Percentiles rank a stretch among this genome's conserved stretches.
Conservation (phyloP, 768 basidiomycete genomes). For the Sarcodon aspratus region DNA sequence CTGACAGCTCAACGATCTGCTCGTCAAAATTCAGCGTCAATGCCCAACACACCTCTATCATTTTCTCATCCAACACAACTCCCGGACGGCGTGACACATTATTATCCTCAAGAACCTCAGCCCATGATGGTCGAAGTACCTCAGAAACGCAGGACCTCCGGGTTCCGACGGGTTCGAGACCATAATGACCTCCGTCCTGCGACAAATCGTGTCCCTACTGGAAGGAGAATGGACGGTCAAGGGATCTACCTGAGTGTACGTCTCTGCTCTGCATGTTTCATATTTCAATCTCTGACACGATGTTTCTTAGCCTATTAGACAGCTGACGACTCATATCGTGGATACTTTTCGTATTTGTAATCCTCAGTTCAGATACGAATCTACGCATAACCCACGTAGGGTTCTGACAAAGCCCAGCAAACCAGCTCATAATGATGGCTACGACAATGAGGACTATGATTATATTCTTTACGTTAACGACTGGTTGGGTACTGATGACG, state of each 20-base stretch:
- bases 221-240: slow-evolving; percentile 67
- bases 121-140: slow-evolving; percentile 61
- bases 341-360: slow-evolving; percentile 95
- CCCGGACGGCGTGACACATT: slow-evolving; percentile 30
- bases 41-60: slow-evolving; percentile 63
- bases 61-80: slow-evolving; percentile 43
- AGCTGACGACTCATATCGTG: slow-evolving; percentile 76
- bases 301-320: slow-evolving; percentile 38
- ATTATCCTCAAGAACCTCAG: slow-evolving; percentile 50
- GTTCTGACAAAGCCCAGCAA: slow-evolving; percentile 98
- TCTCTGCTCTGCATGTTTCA: slow-evolving; percentile 8
- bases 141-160: slow-evolving; percentile 58
- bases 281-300: neutral
- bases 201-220: slow-evolving; percentile 46
- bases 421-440: slow-evolving; percentile 90
- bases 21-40: slow-evolving; percentile 50
- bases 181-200: slow-evolving; percentile 69
- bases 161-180: slow-evolving; percentile 72
- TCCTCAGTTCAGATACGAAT: slow-evolving; percentile 90
- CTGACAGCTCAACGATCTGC: slow-evolving; percentile 34
- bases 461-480: slow-evolving; percentile 99
- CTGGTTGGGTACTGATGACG: slow-evolving; percentile 88
- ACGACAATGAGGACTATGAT: slow-evolving; percentile 98
- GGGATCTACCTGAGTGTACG: slow-evolving; percentile 78
- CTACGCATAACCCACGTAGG: slow-evolving; percentile 86